Evolutionary conservation across 345 rosid genomes (phyloP), one percentile per base, ranked within the genome.

Genomic region (Ricinus communis): DNA sequence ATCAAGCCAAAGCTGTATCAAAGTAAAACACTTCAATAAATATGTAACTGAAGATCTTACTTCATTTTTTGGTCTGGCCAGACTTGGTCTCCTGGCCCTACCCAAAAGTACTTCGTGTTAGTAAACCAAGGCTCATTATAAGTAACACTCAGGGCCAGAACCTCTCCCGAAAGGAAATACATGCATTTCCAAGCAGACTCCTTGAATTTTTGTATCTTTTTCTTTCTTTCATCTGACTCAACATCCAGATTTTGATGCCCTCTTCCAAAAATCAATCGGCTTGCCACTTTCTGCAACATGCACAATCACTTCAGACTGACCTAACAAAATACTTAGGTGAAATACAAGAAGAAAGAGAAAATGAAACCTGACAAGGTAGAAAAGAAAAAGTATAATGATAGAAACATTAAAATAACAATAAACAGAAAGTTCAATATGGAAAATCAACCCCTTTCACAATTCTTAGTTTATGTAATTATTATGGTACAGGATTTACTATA

Each of bases 171-270:
- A 62, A 91, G 80, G 65, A 80, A 94, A 69, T 90, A 91, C 22
- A 88, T 70, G 77, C 88, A 91, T 82, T 94, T 94, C 98, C 97
- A 94, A 1, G 95, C 96, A 0, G 98, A 88, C 74, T 94, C 98
- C 76, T 91, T 88, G 75, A 94, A 94, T 74, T 91, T 91, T 24
- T 75, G 71, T 71, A 89, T 79, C 71, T 84, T 90, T 78, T 88
- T 84, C 82, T 77, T 78, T 71, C 70, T 81, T 71, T 82, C 84
- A 24, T 38, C 70, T 22, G 64, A 71, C 47, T 74, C 80, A 57
- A 79, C 58, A 70, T 86, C 84, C 69, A 62, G 41, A 30, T 62
- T 45, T 25, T 38, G 80, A 64, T 81, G 74, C 28, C 69, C 76
- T 69, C 81, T 83, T 30, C 94, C 93, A 71, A 87, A 84, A 46